Percentiles rank a stretch among this genome's conserved stretches.
These are phyloP conservation scores for Trichoderma gracile DNA, from an alignment of 2,329 filamentous ascomycete species.

Conservation along the genomic window DNA sequence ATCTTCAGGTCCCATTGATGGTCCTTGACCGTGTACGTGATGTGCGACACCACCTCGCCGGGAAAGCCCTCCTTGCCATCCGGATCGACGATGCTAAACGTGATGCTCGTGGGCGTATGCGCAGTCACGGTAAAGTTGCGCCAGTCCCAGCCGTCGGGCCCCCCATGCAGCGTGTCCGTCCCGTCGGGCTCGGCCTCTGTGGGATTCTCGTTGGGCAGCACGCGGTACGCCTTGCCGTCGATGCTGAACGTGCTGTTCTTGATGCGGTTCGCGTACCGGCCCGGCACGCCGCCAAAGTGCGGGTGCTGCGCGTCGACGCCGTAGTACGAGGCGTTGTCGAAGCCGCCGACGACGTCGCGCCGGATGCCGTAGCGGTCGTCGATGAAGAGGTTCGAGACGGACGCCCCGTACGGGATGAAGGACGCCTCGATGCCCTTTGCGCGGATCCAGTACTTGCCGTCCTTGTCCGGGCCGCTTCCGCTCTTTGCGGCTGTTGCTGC, in stretches of 20 bases:
- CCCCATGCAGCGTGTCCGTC: conserved; percentile 68
- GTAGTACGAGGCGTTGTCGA: conserved; percentile 75
- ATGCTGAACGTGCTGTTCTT: conserved; percentile 72
- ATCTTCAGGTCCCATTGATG: conserved; percentile 73
- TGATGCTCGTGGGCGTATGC: conserved; percentile 67
- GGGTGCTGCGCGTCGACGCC: conserved; percentile 63
- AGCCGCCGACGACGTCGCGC: conserved; percentile 72
- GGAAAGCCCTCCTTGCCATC: conserved; percentile 77
- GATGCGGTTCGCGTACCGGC: conserved; percentile 80
- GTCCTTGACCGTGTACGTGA: conserved; percentile 70
- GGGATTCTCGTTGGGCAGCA: conserved; percentile 64
- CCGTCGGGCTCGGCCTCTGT: conserved; percentile 52
- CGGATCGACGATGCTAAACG: conserved; percentile 71
- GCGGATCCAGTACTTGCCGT: conserved; percentile 72
- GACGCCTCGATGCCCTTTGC: conserved; percentile 65
- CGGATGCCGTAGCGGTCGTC: conserved; percentile 67
- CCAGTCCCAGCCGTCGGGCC: conserved; percentile 72
- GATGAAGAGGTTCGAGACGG: conserved; percentile 70
- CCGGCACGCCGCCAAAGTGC: conserved; percentile 72
- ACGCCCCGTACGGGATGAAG: conserved; percentile 75
- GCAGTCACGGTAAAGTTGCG: conserved; percentile 76
- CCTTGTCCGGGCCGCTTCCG: conserved; percentile 48
- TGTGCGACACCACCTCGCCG: conserved; percentile 70
- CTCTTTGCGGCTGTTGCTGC: conserved; percentile 25
- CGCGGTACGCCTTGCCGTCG: conserved; percentile 61